Base-by-base conservation (phyloP, 768 basidiomycete species). In the Butyriboletus loyo region DNA sequence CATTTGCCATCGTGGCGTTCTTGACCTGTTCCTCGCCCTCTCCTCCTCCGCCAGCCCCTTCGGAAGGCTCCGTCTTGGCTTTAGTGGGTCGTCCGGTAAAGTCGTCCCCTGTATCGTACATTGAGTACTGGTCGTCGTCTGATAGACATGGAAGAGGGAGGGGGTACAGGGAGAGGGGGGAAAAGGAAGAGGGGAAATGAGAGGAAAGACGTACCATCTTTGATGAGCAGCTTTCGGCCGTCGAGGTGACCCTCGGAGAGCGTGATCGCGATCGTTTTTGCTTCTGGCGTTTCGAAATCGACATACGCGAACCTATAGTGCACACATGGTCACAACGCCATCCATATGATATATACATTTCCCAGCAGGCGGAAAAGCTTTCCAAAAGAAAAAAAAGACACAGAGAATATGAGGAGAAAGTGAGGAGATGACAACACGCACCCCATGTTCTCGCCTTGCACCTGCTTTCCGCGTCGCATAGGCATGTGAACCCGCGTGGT, bases 181-280 rank as follows among this genome's bases (percentile, higher is more conserved):
- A n/a, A n/a, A n/a, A n/a, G n/a, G n/a, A n/a, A n/a, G n/a, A n/a
- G n/a, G n/a, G n/a, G n/a, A n/a, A n/a, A 30, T 2, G 32, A 5
- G 7, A 25, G 46, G 42, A 22, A 41, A 34, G 48, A 35, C 80
- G 44, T 53, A 87, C 93, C 93, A 58, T 92, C 88, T 77, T 99
- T 99, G 58, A 99, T 97, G 40, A 99, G 80, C 13, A 98, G 73
- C 52, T 84, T 85, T 56, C 97, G 79, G 7, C 96, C 96, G 27
- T 95, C 80, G 14, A 98, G 74, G 49, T 82, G 82, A 31, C 82
- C 76, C 68, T 99, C 97, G 5, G 92, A 92, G 38, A 87, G 73
- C 4, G 82, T 75, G 55, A 98, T 88, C 28, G 94, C 96, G 38
- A 78, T 73, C 4, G 63, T 65, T 65, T 96, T 90, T 13, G 81